Evolutionary conservation across 106 monocot species (phyloP).

Genomic region (Posidonia australis): DNA sequence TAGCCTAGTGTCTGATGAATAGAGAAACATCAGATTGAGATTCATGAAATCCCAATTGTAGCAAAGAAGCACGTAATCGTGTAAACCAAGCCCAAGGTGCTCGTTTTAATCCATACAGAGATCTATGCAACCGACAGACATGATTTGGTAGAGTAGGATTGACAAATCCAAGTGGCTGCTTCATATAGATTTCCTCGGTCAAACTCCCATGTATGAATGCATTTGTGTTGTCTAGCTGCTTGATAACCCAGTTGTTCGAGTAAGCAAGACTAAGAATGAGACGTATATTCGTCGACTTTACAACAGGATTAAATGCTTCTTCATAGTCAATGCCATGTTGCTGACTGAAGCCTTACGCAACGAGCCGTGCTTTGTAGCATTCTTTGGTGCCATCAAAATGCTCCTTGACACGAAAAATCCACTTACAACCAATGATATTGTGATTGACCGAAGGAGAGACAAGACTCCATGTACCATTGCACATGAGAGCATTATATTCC

Average conservation of each 20-base stretch:
- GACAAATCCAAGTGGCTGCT: neutral
- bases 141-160: neutral
- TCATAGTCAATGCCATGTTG: conserved; percentile 3
- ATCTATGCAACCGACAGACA: too few relatives aligned
- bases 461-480: neutral
- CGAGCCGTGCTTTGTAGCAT: conserved; percentile 5
- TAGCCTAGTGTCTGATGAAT: too few relatives aligned
- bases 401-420: neutral
- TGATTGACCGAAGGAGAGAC: neutral
- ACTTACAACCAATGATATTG: too few relatives aligned
- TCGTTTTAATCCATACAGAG: too few relatives aligned
- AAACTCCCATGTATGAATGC: neutral
- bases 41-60: neutral
- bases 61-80: neutral
- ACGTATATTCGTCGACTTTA: neutral
- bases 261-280: too few relatives aligned
- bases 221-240: neutral
- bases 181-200: neutral
- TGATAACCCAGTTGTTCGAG: too few relatives aligned
- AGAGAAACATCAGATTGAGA: neutral
- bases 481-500: conserved; percentile 1
- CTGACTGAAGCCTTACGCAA: conserved; percentile 10
- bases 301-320: conserved; percentile 6
- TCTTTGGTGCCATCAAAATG: neutral
- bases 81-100: neutral